Evolutionary conservation across 371 early-diverging fungal genomes (phyloP), one percentile per base, ranked within the genome.

Genomic region (Apophysomyces variabilis): DNA sequence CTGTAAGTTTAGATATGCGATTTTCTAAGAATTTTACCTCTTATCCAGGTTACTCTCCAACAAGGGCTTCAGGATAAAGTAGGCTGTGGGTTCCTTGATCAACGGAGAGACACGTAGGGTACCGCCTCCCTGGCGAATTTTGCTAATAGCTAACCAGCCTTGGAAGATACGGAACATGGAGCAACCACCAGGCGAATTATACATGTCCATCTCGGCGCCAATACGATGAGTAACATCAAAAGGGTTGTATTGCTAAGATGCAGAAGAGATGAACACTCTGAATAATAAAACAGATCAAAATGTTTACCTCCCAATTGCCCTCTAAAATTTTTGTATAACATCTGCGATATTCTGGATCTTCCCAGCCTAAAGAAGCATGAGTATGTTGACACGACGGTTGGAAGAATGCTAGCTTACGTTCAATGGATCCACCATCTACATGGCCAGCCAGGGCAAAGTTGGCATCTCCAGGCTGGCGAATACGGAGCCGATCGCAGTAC

Each of bases 131-230:
- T 73, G 68, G 12, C 62, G 63, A 26, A 78, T 76, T 7, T 71
- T 64, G 7, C 73, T 70, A n/a, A 81, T 68, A 11, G 78, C 74
- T 12, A 80, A 35, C 78, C 81, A 80, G 12, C 81, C 81, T 69
- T 80, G 81, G 57, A 80, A 76, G 18, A 68, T 70, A 21, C 81
- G 64, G 60, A 78, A 81, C 50, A 81, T 77, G n/a, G 77, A 78
- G 35, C 77, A 73, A 6, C 78, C 76, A 32, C 73, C 76, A 46
- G 70, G 65, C 26, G 69, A 61, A 47, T 74, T 61, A 18, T 81
- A 81, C 5, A 76, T 60, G 43, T 78, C 75, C 81, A 76, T 76
- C 13, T 64, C 54, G 8, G 81, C 81, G 54, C 68, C 68, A 38
- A 76, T 68, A 56, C 78, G 68, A 41, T 80, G 81, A 0, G 81